A percentile compares a stretch with the other conserved stretches of the same genome.
These are phyloP conservation scores for Amanita jacksonii DNA, from an alignment of 768 basidiomycete genomes.

Conservation along the genomic window DNA sequence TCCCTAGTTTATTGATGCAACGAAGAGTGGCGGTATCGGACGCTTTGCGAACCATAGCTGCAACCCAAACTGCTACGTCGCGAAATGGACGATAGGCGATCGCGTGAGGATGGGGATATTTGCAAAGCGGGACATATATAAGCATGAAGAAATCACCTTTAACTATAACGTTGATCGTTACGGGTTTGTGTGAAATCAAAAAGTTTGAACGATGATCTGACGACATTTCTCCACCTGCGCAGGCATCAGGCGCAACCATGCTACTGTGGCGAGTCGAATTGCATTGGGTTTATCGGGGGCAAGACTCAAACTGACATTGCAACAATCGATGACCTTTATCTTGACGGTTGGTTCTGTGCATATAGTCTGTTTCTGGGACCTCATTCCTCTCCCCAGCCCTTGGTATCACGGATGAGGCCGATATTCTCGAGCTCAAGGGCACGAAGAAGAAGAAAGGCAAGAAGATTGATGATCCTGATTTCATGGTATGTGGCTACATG, in stretches of 20 bases:
- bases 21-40: conserved; percentile 92
- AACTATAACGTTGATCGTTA: conserved; percentile 99
- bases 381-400: conserved; percentile 44
- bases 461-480: conserved; percentile 89
- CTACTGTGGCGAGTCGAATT: conserved; percentile 92
- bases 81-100: conserved; percentile 91
- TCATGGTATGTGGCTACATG: conserved; percentile 44
- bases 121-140: conserved; percentile 68
- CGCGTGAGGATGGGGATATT: conserved; percentile 98
- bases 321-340: conserved; percentile 89
- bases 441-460: conserved; percentile 89
- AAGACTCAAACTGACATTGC: conserved; percentile 97
- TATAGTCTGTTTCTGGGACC: neutral
- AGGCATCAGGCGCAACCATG: conserved; percentile 94
- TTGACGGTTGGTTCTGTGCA: conserved; percentile 58
- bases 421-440: conserved; percentile 76
- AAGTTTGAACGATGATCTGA: conserved; percentile 1
- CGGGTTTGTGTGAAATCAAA: conserved; percentile 48
- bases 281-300: conserved; percentile 92
- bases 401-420: conserved; percentile 89
- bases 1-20: conserved; percentile 89
- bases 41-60: conserved; percentile 98
- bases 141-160: conserved; percentile 89
- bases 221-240: neutral
- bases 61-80: conserved; percentile 94